Conservation (phyloP, 257 asterid species). For the Scutellaria baicalensis region DNA sequence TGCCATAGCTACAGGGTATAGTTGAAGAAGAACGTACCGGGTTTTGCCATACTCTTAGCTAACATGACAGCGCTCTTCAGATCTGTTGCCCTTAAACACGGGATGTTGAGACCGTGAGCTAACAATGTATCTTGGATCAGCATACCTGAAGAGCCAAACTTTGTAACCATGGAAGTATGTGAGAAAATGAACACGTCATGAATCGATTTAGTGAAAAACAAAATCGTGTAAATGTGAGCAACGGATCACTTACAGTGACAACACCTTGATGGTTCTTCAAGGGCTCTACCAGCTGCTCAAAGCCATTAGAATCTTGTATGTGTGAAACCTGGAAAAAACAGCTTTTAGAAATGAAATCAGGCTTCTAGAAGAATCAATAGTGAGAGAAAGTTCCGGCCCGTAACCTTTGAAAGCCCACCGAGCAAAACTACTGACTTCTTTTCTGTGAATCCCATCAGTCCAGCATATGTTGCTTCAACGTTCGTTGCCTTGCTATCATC, state of each 20-base stretch:
- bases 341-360: no score
- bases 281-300: constrained; percentile 30
- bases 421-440: constrained; percentile 27
- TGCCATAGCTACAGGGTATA: neutral
- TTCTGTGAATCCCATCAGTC: constrained; percentile 25
- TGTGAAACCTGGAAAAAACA: constrained; percentile 11
- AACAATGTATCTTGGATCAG: constrained; percentile 24
- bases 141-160: constrained; percentile 36
- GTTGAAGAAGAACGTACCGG: constrained; percentile 5
- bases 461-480: constrained; percentile 32
- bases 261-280: constrained; percentile 27
- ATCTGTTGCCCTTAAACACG: constrained; percentile 22
- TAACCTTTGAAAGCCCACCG: constrained; percentile 31
- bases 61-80: constrained; percentile 21
- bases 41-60: constrained; percentile 24
- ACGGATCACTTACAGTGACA: constrained; percentile 22
- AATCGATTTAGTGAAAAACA: neutral
- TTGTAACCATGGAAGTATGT: neutral
- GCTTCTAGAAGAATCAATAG: neutral
- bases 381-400: neutral
- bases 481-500: constrained; percentile 41
- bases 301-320: constrained; percentile 20
- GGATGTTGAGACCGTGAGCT: constrained; percentile 25
- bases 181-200: neutral
- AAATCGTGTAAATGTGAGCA: no score